These are phyloP conservation scores for Closterium sp. DNA, from an alignment of 139 green algal species.

Conservation along the genomic window DNA sequence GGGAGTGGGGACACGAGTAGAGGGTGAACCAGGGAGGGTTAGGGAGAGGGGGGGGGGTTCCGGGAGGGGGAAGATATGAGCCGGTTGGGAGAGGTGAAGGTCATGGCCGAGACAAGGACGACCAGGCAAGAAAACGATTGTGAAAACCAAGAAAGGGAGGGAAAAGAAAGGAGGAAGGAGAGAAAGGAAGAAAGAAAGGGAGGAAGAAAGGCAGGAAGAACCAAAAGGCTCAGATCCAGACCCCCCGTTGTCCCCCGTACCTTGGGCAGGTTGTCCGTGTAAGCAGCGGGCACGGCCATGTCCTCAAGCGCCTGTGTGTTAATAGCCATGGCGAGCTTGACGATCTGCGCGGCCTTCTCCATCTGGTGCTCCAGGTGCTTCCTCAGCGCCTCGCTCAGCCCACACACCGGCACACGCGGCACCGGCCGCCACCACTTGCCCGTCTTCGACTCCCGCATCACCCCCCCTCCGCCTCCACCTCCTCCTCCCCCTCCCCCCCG, in stretches of 20 bases:
- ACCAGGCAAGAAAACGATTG: too few species aligned
- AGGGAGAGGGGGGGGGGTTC: background rate
- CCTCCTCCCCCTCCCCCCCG: background rate
- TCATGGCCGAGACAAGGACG: too few species aligned
- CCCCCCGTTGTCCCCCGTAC: background rate
- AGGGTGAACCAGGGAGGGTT: background rate
- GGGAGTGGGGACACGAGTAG: background rate
- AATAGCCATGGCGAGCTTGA: constrained; percentile 38
- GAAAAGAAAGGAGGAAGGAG: background rate
- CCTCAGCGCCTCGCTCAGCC: background rate
- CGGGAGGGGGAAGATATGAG: too few species aligned
- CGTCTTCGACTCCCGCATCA: background rate
- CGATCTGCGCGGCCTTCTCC: constrained; percentile 20
- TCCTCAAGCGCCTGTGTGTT: constrained; percentile 35
- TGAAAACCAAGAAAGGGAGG: background rate
- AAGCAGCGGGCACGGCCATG: constrained; percentile 23
- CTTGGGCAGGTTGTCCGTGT: constrained; percentile 38
- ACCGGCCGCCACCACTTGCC: constrained; percentile 24
- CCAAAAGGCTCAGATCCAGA: background rate
- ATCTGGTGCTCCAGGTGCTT: constrained; percentile 8
- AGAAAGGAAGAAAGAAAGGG: background rate
- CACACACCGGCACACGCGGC: constrained; percentile 1
- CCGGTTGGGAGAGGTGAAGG: too few species aligned
- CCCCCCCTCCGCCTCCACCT: background rate
- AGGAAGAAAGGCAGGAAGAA: background rate